These are phyloP conservation scores for Salix caprea DNA, from an alignment of 345 rosid species.

Conservation along the genomic window DNA sequence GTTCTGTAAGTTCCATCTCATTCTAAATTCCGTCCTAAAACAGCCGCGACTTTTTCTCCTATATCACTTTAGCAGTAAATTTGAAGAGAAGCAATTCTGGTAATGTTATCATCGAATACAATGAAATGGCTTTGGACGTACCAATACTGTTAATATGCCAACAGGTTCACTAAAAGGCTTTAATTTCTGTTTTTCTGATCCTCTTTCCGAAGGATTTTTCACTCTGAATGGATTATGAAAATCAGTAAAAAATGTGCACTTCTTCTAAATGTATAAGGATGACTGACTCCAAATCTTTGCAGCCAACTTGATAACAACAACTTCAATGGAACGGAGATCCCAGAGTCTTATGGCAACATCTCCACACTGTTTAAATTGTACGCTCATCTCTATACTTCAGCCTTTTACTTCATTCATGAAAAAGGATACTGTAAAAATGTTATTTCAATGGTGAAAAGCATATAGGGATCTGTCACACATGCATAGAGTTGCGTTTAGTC, in stretches of 20 bases:
- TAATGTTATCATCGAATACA: too few relatives aligned
- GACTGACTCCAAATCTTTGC: conserved; percentile 5
- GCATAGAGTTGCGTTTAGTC: not conserved
- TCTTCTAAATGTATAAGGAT: not conserved
- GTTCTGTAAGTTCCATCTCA: conserved; percentile 26
- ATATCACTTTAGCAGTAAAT: not conserved
- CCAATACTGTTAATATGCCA: too few relatives aligned
- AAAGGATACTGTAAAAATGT: not conserved
- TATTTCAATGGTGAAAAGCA: not conserved
- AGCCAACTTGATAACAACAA: conserved; percentile 46
- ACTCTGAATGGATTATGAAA: too few relatives aligned
- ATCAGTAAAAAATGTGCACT: too few relatives aligned
- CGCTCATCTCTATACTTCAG: conserved; percentile 1
- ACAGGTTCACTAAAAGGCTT: too few relatives aligned
- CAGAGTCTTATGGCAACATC: conserved; percentile 34
- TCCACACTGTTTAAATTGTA: conserved; percentile 39
- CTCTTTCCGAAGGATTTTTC: too few relatives aligned
- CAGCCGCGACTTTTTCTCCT: not conserved
- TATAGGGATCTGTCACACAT: not conserved
- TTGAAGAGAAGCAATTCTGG: not conserved
- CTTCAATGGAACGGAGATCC: conserved; percentile 38
- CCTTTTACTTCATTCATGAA: not conserved
- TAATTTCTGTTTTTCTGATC: too few relatives aligned
- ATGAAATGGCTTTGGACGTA: too few relatives aligned
- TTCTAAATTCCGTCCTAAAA: not conserved